These are phyloP conservation scores for Xylaria acuta DNA, from an alignment of 495 filamentous ascomycete species.

Conservation along the genomic window DNA sequence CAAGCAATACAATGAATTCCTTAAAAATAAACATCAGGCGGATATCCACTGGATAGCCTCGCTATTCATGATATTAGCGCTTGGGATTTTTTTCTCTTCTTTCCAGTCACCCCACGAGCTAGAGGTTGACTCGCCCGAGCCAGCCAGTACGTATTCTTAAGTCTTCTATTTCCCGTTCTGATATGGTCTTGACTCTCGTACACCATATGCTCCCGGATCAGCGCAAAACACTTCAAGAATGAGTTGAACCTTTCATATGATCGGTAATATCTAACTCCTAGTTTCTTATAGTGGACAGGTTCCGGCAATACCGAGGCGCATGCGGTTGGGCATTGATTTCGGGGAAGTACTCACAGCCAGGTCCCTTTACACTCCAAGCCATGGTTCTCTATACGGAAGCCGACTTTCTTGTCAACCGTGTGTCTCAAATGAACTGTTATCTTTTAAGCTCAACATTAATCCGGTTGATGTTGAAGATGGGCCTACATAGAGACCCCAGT, in stretches of 20 bases:
- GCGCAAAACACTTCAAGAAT: neutral
- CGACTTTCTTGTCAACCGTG: constrained; percentile 52
- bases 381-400: constrained; percentile 55
- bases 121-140: constrained; percentile 35
- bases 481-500: constrained; percentile 61
- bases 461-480: constrained; percentile 61
- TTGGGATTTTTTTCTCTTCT: constrained; percentile 48
- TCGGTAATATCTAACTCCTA: neutral
- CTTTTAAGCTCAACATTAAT: constrained; percentile 54
- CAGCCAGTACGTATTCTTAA: constrained; percentile 29
- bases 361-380: constrained; percentile 54
- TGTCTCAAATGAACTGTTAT: constrained; percentile 54
- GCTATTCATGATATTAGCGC: constrained; percentile 50
- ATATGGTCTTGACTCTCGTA: neutral
- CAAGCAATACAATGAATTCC: constrained; percentile 57
- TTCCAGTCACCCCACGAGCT: constrained; percentile 50
- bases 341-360: constrained; percentile 55
- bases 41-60: constrained; percentile 54
- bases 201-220: neutral
- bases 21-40: constrained; percentile 44
- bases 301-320: constrained; percentile 44
- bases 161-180: neutral
- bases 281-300: constrained; percentile 40
- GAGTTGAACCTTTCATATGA: neutral
- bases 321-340: constrained; percentile 49